Evolutionary conservation across 768 basidiomycete species (phyloP).

Genomic region (Lactarius deliciosus): DNA sequence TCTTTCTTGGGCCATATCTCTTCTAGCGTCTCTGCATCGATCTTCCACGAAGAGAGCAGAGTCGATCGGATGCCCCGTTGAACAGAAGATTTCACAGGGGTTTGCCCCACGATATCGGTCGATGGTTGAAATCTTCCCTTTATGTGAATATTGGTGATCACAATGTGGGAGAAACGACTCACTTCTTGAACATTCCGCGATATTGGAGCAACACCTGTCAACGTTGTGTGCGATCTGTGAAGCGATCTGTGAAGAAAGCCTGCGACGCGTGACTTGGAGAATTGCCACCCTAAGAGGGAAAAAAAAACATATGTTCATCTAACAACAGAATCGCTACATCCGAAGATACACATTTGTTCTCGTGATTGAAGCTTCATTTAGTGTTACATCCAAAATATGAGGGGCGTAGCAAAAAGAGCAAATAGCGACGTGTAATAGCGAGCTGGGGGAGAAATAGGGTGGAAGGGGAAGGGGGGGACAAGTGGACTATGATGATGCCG

Average conservation of each 20-base stretch:
- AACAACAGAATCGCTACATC: slow-evolving; percentile 22
- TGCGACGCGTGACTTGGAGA: slow-evolving; percentile 12
- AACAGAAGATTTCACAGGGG: slow-evolving; percentile 89
- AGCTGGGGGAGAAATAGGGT: slow-evolving; percentile 17
- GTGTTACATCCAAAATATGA: slow-evolving; percentile 28
- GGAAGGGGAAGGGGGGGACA: slow-evolving; percentile 13
- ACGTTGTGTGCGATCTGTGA: slow-evolving; percentile 14
- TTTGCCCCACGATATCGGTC: slow-evolving; percentile 85
- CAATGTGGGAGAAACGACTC: slow-evolving; percentile 21
- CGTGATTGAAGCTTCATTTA: slow-evolving; percentile 23
- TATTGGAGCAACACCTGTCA: neutral
- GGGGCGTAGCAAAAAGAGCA: slow-evolving; percentile 26
- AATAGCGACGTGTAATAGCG: slow-evolving; percentile 27
- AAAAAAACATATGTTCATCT: slow-evolving; percentile 10
- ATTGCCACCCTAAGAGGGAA: neutral
- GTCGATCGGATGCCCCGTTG: slow-evolving; percentile 84
- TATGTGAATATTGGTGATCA: slow-evolving; percentile 5
- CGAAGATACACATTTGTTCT: slow-evolving; percentile 32
- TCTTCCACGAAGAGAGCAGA: slow-evolving; percentile 80
- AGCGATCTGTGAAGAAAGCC: neutral
- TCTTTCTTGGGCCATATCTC: slow-evolving; percentile 99
- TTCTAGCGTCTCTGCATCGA: slow-evolving; percentile 79
- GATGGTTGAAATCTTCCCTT: slow-evolving; percentile 60
- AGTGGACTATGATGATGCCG: slow-evolving; percentile 23
- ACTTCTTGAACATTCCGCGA: slow-evolving; percentile 75